Conservation (phyloP, 441 rosid species). For the Dalechampia spathulata region DNA sequence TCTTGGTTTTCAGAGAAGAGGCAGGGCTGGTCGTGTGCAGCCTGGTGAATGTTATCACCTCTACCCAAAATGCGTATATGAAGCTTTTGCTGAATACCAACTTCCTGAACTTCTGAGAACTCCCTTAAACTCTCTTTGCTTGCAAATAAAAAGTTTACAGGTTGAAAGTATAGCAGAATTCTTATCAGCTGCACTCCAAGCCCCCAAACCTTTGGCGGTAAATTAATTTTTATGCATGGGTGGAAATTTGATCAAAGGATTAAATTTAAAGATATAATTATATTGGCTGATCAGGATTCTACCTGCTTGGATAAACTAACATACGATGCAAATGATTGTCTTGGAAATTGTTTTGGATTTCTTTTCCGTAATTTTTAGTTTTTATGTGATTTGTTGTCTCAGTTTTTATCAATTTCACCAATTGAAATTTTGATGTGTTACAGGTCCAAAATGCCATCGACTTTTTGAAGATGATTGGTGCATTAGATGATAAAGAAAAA, state of each 20-base stretch:
- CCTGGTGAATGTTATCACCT: slow-evolving; percentile 96
- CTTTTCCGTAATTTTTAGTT: slow-evolving; percentile 4
- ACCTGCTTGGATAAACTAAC: too few species aligned
- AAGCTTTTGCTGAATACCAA: slow-evolving; percentile 93
- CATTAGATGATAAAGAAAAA: slow-evolving; percentile 85
- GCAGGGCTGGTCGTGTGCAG: slow-evolving; percentile 97
- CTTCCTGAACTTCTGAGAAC: slow-evolving; percentile 99
- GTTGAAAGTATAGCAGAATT: slow-evolving; percentile 88
- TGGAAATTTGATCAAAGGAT: not conserved
- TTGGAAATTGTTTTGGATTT: not conserved
- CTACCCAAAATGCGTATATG: slow-evolving; percentile 86
- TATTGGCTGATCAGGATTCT: not conserved
- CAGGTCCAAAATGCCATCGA: slow-evolving; percentile 97
- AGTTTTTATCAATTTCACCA: slow-evolving; percentile 3
- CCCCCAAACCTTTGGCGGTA: slow-evolving; percentile 90
- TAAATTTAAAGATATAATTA: not conserved
- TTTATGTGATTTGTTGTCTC: not conserved
- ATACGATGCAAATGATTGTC: not conserved
- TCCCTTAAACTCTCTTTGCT: slow-evolving; percentile 97
- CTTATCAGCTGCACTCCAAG: slow-evolving; percentile 93
- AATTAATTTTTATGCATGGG: slow-evolving; percentile 17
- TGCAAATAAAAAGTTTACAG: slow-evolving; percentile 96
- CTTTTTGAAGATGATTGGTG: slow-evolving; percentile 88
- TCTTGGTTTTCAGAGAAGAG: slow-evolving; percentile 62
- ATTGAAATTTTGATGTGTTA: slow-evolving; percentile 17